Conservation (phyloP, 2,329 filamentous ascomycete genomes). For the Ophiostoma angusticollis region DNA sequence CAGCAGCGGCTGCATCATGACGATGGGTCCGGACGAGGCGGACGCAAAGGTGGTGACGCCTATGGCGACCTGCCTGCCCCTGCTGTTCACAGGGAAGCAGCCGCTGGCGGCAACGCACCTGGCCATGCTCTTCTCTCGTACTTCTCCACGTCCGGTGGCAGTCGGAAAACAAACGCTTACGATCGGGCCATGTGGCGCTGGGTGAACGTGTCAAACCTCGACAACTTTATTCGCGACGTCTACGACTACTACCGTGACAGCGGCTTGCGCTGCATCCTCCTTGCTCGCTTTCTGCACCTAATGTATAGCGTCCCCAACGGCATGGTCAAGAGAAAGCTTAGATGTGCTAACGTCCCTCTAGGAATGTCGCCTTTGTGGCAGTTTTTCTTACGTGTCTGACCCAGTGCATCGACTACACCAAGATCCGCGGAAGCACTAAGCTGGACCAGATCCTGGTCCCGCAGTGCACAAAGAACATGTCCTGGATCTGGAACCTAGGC, state of each 20-base stretch:
- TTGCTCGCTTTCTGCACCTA: conserved; percentile 58
- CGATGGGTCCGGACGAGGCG: conserved; percentile 20
- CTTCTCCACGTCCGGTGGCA: conserved; percentile 7
- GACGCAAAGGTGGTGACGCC: conserved; percentile 16
- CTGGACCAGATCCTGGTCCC: conserved; percentile 46
- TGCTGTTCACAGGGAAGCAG: neutral
- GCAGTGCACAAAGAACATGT: conserved; percentile 66
- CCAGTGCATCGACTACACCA: conserved; percentile 73
- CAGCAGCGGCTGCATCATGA: conserved; percentile 37
- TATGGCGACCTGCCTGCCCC: conserved; percentile 15
- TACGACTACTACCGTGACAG: conserved; percentile 78
- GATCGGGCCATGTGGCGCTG: conserved; percentile 84
- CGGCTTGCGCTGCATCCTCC: conserved; percentile 73
- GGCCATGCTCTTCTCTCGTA: conserved; percentile 12
- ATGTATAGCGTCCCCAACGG: conserved; percentile 37
- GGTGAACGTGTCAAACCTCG: conserved; percentile 81
- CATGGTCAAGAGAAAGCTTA: neutral
- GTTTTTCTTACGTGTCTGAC: conserved; percentile 71
- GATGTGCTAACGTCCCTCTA: conserved; percentile 20
- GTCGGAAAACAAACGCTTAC: conserved; percentile 28
- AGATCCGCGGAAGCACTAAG: conserved; percentile 51
- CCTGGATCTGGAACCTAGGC: conserved; percentile 59
- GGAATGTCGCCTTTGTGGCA: conserved; percentile 71
- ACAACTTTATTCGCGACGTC: conserved; percentile 72
- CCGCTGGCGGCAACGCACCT: neutral